These are phyloP conservation scores for Colletotrichum musicola DNA, from an alignment of 2,329 filamentous ascomycete genomes.

Conservation along the genomic window DNA sequence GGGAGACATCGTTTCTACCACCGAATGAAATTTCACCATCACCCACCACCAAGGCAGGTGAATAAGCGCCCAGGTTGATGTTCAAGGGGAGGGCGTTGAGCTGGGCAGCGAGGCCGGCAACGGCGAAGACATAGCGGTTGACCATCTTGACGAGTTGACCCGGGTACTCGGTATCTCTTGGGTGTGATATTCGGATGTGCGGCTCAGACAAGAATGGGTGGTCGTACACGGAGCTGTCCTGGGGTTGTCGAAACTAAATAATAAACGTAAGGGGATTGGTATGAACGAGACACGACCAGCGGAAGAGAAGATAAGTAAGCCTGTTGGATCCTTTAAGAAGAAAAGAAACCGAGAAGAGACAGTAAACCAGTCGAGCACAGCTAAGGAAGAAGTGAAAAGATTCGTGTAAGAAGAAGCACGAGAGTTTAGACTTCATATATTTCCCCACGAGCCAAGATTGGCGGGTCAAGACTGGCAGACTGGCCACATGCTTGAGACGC, in stretches of 20 bases:
- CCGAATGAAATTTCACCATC: constrained; percentile 63
- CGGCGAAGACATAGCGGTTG: constrained; percentile 45
- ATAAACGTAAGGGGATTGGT: constrained; percentile 27
- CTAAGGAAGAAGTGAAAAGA: constrained; percentile 24
- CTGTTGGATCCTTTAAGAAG: constrained; percentile 5
- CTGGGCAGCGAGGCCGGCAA: constrained; percentile 46
- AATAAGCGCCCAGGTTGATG: constrained; percentile 52
- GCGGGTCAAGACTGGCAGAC: constrained; percentile 23
- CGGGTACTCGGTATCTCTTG: constrained; percentile 23
- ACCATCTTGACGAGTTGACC: constrained; percentile 34
- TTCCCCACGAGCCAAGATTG: constrained; percentile 33
- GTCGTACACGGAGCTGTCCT: neutral
- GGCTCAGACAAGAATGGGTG: constrained; percentile 4
- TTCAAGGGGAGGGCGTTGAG: constrained; percentile 49
- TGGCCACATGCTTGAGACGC: constrained; percentile 35
- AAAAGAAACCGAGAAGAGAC: constrained; percentile 28
- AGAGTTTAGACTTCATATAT: constrained; percentile 37
- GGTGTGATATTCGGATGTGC: constrained; percentile 25
- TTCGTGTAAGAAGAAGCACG: constrained; percentile 5
- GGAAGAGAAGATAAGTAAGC: constrained; percentile 32
- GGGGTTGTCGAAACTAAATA: constrained; percentile 23
- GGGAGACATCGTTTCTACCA: constrained; percentile 59
- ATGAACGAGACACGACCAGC: constrained; percentile 37
- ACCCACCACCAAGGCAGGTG: constrained; percentile 50
- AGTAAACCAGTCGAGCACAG: constrained; percentile 38